These are phyloP conservation scores for Apiotrichum mycotoxinovorans DNA, from an alignment of 1,284 basidiomycete species.

Conservation along the genomic window DNA sequence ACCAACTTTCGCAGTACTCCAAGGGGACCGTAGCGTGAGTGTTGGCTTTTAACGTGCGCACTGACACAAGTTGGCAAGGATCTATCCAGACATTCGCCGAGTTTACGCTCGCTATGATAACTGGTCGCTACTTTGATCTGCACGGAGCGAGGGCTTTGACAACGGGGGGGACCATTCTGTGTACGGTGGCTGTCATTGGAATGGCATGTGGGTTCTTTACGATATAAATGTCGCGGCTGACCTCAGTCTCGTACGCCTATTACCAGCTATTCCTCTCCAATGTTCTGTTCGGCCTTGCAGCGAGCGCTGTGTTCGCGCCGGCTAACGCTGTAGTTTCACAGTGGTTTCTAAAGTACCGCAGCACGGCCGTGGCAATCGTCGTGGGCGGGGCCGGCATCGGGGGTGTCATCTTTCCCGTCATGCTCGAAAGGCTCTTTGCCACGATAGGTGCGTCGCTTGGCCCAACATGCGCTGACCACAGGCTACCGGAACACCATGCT, in stretches of 20 bases:
- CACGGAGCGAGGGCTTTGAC: conserved; percentile 33
- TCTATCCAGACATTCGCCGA: conserved; percentile 28
- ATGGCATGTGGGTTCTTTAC: conserved; percentile 26
- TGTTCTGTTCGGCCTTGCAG: conserved; percentile 31
- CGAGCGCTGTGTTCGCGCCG: conserved; percentile 30
- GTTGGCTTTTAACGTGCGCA: background rate
- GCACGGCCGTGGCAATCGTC: conserved; percentile 40
- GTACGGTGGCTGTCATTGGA: conserved; percentile 30
- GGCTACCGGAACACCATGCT: conserved; percentile 29
- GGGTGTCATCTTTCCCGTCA: conserved; percentile 31
- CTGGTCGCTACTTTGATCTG: conserved; percentile 41
- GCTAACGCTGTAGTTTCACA: conserved; percentile 40
- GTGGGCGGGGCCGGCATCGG: conserved; percentile 38
- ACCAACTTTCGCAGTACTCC: conserved; percentile 33
- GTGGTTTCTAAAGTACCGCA: conserved; percentile 40
- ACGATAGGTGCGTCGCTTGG: background rate
- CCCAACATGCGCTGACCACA: background rate
- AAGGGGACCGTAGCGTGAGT: background rate
- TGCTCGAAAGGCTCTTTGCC: conserved; percentile 16
- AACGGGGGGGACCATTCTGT: conserved; percentile 26
- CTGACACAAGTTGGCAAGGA: conserved; percentile 15
- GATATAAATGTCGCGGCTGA: background rate
- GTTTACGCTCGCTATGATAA: conserved; percentile 34
- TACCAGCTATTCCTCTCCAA: conserved; percentile 43
- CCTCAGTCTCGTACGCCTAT: conserved; percentile 33